Percentiles rank a stretch among this genome's conserved stretches.
phyloP scores from a whole-genome alignment of 495 filamentous ascomycete genomes.

The Neurospora sp. region DNA sequence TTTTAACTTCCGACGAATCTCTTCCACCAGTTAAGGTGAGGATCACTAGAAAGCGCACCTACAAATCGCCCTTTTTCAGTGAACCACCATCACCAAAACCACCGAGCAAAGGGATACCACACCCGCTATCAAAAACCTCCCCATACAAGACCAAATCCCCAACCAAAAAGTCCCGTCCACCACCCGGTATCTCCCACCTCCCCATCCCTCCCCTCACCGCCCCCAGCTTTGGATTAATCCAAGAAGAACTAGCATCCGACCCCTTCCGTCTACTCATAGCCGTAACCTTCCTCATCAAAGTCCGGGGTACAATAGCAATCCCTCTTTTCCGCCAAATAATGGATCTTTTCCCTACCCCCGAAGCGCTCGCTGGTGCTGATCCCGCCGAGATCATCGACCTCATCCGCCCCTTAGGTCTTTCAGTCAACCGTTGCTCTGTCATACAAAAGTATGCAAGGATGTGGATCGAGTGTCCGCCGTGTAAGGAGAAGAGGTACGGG shows the following conservation, averaged over 20 bases:
- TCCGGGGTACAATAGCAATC: constrained; percentile 60
- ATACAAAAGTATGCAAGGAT: constrained; percentile 55
- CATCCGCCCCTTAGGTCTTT: constrained; percentile 67
- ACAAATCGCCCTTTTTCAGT: constrained; percentile 35
- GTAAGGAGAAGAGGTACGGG: constrained; percentile 46
- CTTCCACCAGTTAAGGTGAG: constrained; percentile 5
- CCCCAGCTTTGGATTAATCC: constrained; percentile 63
- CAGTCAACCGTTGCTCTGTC: constrained; percentile 39
- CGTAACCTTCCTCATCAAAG: constrained; percentile 76
- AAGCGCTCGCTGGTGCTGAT: constrained; percentile 50
- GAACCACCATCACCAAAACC: constrained; percentile 3
- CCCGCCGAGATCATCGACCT: constrained; percentile 46
- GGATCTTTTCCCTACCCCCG: constrained; percentile 54
- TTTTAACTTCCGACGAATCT: background rate
- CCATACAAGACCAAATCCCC: background rate
- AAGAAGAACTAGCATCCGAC: constrained; percentile 63
- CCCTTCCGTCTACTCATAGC: constrained; percentile 68
- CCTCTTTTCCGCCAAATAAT: constrained; percentile 67
- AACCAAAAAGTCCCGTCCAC: constrained; percentile 18
- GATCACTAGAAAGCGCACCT: constrained; percentile 2
- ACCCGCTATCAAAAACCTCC: constrained; percentile 4
- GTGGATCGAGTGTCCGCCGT: constrained; percentile 60
- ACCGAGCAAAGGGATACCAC: constrained; percentile 1
- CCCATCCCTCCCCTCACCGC: constrained; percentile 61
- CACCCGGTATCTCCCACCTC: constrained; percentile 49